phyloP scores from a whole-genome alignment of 2,329 filamentous ascomycete species.

The Geosmithia putterillii region DNA sequence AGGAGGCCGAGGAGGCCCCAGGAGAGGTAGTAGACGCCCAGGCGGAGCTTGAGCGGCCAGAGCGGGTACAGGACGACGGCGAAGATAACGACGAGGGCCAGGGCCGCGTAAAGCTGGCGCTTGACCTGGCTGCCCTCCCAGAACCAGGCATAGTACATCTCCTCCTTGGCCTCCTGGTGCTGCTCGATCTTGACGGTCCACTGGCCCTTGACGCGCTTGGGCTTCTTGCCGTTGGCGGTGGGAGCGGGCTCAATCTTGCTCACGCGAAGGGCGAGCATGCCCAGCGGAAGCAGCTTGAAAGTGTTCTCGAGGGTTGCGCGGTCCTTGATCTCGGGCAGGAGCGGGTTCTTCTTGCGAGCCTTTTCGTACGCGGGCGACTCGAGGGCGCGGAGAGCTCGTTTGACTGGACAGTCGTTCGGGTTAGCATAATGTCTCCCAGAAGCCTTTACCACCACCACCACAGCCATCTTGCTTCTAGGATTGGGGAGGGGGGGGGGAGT shows the following conservation, averaged over 20 bases:
- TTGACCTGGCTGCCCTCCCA: constrained; percentile 92
- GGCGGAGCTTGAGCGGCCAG: constrained; percentile 82
- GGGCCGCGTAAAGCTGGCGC: constrained; percentile 79
- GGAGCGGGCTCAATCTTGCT: constrained; percentile 60
- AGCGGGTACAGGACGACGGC: constrained; percentile 88
- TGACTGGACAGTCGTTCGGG: constrained; percentile 69
- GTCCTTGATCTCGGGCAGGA: constrained; percentile 79
- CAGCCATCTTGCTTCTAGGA: background rate
- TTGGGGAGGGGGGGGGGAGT: no score
- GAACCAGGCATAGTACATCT: constrained; percentile 93
- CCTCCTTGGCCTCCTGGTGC: constrained; percentile 78
- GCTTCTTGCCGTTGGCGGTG: constrained; percentile 51
- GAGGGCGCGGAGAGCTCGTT: constrained; percentile 84
- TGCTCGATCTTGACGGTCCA: constrained; percentile 96
- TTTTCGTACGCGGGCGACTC: constrained; percentile 84
- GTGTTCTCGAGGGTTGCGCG: constrained; percentile 80
- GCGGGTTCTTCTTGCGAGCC: constrained; percentile 77
- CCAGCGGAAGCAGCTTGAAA: constrained; percentile 91
- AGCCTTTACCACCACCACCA: background rate
- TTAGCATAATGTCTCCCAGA: constrained; percentile 5
- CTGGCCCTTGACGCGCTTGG: constrained; percentile 85
- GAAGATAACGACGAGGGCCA: constrained; percentile 75
- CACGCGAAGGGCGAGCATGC: constrained; percentile 85
- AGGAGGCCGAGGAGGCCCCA: constrained; percentile 87
- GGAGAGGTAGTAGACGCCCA: constrained; percentile 94